Percentiles rank a stretch among this genome's conserved stretches.
These are phyloP conservation scores for Paragyromitra xinjiangensis DNA, from an alignment of 495 filamentous ascomycete genomes.

Conservation along the genomic window DNA sequence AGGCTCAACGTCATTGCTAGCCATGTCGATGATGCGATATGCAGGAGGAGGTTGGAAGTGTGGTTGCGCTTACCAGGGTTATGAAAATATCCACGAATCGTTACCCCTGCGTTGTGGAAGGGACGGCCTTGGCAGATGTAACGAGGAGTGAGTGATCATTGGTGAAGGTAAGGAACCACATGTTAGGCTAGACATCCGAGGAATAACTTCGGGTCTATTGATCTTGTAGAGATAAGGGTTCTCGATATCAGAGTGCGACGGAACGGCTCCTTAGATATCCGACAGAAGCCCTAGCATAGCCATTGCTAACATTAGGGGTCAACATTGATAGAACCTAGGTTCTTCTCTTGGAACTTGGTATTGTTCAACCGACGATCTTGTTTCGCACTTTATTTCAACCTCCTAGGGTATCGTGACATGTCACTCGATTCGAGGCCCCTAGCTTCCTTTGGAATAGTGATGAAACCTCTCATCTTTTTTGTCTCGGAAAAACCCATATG, in stretches of 20 bases:
- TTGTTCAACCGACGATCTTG: neutral
- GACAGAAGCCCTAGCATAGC: neutral
- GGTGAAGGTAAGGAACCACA: neutral
- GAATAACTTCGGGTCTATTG: neutral
- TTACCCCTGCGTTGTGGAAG: constrained; percentile 10
- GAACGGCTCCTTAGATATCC: neutral
- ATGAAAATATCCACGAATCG: constrained; percentile 16
- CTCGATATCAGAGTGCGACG: neutral
- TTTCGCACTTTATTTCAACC: neutral
- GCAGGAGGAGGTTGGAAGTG: constrained; percentile 9
- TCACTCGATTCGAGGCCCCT: neutral
- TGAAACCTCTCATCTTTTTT: neutral
- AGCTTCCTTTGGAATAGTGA: neutral
- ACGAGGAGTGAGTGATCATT: neutral
- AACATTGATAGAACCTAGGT: neutral
- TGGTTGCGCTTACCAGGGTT: constrained; percentile 9
- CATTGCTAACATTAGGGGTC: neutral
- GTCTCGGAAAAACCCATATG: neutral
- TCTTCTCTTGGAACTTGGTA: neutral
- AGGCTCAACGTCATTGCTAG: constrained; percentile 17
- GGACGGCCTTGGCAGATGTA: constrained; percentile 12
- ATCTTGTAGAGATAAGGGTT: neutral
- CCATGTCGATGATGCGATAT: neutral
- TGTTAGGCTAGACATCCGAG: neutral
- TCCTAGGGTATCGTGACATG: neutral